phyloP scores from a whole-genome alignment of 106 monocot species.

The Ottelia alismoides region DNA sequence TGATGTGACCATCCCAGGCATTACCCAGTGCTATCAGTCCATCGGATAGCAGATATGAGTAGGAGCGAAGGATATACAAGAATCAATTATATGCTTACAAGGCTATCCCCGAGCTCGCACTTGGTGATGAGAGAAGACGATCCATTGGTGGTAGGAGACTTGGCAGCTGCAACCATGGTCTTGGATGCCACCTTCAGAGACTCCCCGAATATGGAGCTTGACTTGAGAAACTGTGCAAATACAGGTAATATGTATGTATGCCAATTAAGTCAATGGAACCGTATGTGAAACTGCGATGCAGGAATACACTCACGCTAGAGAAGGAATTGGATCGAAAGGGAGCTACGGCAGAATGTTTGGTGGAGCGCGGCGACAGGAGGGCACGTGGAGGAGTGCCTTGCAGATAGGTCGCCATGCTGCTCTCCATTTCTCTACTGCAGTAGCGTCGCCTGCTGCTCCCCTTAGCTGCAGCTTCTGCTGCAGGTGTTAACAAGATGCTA shows the following conservation, averaged over 20 bases:
- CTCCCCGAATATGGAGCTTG: constrained; percentile 60
- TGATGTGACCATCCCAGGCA: constrained; percentile 1
- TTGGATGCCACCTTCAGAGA: constrained; percentile 26
- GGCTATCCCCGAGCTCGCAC: constrained; percentile 80
- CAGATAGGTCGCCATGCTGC: constrained; percentile 58
- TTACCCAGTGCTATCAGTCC: neutral
- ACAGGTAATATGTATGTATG: neutral
- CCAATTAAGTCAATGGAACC: neutral
- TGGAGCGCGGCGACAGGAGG: constrained; percentile 9
- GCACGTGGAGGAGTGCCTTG: constrained; percentile 23
- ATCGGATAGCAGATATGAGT: neutral
- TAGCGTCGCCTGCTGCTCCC: neutral
- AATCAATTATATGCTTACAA: constrained; percentile 12
- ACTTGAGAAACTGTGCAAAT: constrained; percentile 21
- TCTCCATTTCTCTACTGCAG: constrained; percentile 53
- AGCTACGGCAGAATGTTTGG: neutral
- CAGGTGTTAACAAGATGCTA: too few relatives aligned
- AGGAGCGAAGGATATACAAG: neutral
- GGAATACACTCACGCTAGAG: neutral
- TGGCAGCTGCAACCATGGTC: neutral
- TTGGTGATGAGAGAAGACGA: constrained; percentile 34
- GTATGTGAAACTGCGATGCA: neutral
- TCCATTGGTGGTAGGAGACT: constrained; percentile 1
- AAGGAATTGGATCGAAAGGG: neutral
- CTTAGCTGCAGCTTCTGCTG: too few relatives aligned